A percentile compares a stretch with the other conserved stretches of the same genome.
Evolutionary conservation across 2,329 filamentous ascomycete species (phyloP).

Genomic region (Fusarium caatingaense): DNA sequence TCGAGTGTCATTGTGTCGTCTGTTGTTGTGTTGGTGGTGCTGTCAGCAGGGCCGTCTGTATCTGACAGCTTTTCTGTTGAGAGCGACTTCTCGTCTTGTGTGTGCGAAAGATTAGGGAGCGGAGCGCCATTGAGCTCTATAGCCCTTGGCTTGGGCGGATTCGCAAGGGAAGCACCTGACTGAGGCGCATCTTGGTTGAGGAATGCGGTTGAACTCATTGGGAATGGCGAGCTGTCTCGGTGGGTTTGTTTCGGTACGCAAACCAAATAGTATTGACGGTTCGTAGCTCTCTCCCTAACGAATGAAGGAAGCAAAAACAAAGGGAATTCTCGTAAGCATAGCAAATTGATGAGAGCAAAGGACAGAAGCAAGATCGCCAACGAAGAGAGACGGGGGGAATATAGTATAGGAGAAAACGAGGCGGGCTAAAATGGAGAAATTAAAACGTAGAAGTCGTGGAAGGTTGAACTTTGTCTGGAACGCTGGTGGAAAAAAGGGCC

Average conservation of each 20-base stretch:
- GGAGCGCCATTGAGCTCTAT: slow-evolving; percentile 27
- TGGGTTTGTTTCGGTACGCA: slow-evolving; percentile 17
- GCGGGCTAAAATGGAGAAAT: slow-evolving; percentile 9
- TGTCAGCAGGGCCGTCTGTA: slow-evolving; percentile 16
- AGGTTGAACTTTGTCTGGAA: slow-evolving; percentile 35
- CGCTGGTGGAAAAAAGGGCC: slow-evolving; percentile 24
- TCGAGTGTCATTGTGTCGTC: slow-evolving; percentile 27
- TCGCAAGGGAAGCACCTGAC: slow-evolving; percentile 25
- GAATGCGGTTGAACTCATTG: slow-evolving; percentile 46
- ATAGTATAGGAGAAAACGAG: slow-evolving; percentile 8
- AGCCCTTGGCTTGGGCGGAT: slow-evolving; percentile 17
- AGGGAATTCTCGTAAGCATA: slow-evolving; percentile 30
- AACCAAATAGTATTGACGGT: slow-evolving; percentile 3
- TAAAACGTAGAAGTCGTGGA: slow-evolving; percentile 22
- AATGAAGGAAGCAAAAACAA: slow-evolving; percentile 26
- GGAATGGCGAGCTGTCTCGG: slow-evolving; percentile 33
- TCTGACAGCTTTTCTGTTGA: slow-evolving; percentile 12
- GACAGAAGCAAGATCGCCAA: not conserved
- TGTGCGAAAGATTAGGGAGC: slow-evolving; percentile 13
- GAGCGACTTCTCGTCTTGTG: slow-evolving; percentile 27
- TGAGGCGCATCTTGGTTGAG: slow-evolving; percentile 40
- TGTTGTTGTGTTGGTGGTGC: slow-evolving; percentile 8
- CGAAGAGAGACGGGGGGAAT: not conserved
- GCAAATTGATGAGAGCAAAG: slow-evolving; percentile 9
- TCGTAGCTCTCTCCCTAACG: slow-evolving; percentile 21